Evolutionary conservation across 2,329 filamentous ascomycete species (phyloP), one percentile per base, ranked within the genome.

Genomic region (Sclerotinia spermophila): DNA sequence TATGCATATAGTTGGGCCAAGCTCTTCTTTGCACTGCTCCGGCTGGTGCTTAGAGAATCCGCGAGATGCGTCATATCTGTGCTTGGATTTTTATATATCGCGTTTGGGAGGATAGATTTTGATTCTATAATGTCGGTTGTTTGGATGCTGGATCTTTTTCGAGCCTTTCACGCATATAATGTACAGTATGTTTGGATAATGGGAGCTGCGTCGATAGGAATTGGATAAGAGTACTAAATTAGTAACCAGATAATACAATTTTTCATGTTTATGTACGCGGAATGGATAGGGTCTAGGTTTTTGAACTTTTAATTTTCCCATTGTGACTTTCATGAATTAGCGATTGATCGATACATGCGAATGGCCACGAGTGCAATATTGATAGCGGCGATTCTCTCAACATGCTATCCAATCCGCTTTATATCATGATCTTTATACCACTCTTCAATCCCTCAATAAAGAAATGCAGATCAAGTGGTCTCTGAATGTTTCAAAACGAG

Each of bases 1-100:
- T 27, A 21, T 35, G 24, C 6, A 59, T 35, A 62, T 5, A 68
- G 44, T 65, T 69, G 58, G 59, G 13, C 0, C 68, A 69, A 56
- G 68, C 21, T 53, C 27, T 69, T 38, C 6, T 69, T 35, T 69
- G 68, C 45, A n/a, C 3, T 51, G 40, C 59, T 24, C 68, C 68
- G 44, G 3, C 3, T 33, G 13, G 19, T n/a, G 56, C 51, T 33
- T 67, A 67, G 35, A 33, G 35, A 6, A 24, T 35, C 45, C 4
- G 3, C 27, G 40, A 44, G 30, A 42, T 17, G 17, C 15, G 24
- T 5, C 40, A 35, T 10, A 24, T 10, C 8, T 45, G 6, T 21
- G 27, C 5, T 7, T 7, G 13, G 2, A 51, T 51, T 17, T 5
- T 51, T 1, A 8, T 27, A 2, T 27, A 53, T 53, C 5, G 2